Percentiles rank a stretch among this genome's conserved stretches.
phyloP scores from a whole-genome alignment of 306 rosid genomes.

The Carpinus viminea region DNA sequence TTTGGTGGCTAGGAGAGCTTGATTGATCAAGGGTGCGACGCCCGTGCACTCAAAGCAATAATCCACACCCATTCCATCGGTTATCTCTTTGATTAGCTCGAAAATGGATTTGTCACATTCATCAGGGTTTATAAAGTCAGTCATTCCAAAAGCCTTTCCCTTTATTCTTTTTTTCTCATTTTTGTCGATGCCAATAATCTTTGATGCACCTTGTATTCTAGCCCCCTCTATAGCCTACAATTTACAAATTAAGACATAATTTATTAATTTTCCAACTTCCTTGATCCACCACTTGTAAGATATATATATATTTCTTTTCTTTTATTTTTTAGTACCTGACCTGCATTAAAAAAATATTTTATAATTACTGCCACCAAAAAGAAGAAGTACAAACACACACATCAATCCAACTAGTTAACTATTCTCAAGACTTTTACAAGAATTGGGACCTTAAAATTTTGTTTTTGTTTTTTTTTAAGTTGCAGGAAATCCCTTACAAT shows the following conservation, averaged over 20 bases:
- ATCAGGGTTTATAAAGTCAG: conserved; percentile 43
- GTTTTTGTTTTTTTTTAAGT: too few species aligned
- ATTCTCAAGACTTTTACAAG: not conserved
- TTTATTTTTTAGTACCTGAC: too few species aligned
- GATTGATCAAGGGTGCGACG: conserved; percentile 32
- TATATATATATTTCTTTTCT: too few species aligned
- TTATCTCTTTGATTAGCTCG: conserved; percentile 38
- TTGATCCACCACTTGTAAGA: not conserved
- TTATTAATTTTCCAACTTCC: not conserved
- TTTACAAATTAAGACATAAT: not conserved
- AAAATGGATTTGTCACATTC: conserved; percentile 30
- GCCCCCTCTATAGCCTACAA: conserved; percentile 47
- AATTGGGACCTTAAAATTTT: too few species aligned
- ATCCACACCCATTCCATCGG: conserved; percentile 60
- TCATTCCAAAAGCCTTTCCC: conserved; percentile 53
- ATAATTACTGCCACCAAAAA: too few species aligned
- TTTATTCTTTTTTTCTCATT: conserved; percentile 39
- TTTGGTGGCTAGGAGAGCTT: conserved; percentile 54
- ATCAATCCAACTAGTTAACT: not conserved
- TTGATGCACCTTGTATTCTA: conserved; percentile 40
- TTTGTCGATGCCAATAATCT: conserved; percentile 53
- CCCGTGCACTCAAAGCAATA: conserved; percentile 59
- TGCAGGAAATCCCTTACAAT: too few species aligned
- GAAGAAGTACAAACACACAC: not conserved
- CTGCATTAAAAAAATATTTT: too few species aligned